phyloP scores from a whole-genome alignment of 2,329 filamentous ascomycete genomes.

The Paradendryphiella salina region DNA sequence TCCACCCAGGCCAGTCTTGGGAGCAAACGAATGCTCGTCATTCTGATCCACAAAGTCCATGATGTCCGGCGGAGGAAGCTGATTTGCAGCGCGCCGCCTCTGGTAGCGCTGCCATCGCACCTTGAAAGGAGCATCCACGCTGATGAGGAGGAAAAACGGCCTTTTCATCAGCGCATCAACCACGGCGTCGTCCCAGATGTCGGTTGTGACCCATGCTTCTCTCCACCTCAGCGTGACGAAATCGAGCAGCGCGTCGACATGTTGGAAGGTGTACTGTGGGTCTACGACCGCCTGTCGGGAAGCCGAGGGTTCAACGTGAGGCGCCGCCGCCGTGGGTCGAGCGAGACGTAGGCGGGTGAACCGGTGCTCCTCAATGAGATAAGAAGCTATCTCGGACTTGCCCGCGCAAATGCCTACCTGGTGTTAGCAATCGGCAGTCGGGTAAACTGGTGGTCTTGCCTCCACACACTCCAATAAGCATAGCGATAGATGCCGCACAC shows the following conservation, averaged over 20 bases:
- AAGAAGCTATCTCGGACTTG: conserved; percentile 86
- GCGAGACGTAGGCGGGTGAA: conserved; percentile 74
- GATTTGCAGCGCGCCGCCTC: conserved; percentile 56
- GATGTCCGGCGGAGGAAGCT: conserved; percentile 57
- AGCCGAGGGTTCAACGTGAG: conserved; percentile 18
- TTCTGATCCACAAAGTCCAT: conserved; percentile 64
- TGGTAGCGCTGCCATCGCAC: conserved; percentile 81
- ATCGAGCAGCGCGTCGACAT: conserved; percentile 71
- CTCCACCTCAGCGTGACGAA: conserved; percentile 86
- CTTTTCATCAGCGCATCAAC: conserved; percentile 76
- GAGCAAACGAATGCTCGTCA: conserved; percentile 75
- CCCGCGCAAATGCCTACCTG: conserved; percentile 82
- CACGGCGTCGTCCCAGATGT: conserved; percentile 72
- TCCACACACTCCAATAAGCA: conserved; percentile 75
- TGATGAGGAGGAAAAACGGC: conserved; percentile 91
- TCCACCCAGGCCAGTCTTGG: conserved; percentile 66
- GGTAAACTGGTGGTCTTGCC: conserved; percentile 25
- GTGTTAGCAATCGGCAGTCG: conserved; percentile 17
- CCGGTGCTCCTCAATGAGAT: conserved; percentile 79
- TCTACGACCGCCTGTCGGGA: conserved; percentile 17
- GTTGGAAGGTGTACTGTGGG: conserved; percentile 48
- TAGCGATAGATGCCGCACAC: conserved; percentile 38
- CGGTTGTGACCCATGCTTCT: conserved; percentile 81
- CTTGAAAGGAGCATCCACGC: conserved; percentile 85
- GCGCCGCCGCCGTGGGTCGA: conserved; percentile 44